Percentiles rank a stretch among this genome's conserved stretches.
These are phyloP conservation scores for Amorphotheca resinae DNA, from an alignment of 495 filamentous ascomycete species.

Conservation along the genomic window DNA sequence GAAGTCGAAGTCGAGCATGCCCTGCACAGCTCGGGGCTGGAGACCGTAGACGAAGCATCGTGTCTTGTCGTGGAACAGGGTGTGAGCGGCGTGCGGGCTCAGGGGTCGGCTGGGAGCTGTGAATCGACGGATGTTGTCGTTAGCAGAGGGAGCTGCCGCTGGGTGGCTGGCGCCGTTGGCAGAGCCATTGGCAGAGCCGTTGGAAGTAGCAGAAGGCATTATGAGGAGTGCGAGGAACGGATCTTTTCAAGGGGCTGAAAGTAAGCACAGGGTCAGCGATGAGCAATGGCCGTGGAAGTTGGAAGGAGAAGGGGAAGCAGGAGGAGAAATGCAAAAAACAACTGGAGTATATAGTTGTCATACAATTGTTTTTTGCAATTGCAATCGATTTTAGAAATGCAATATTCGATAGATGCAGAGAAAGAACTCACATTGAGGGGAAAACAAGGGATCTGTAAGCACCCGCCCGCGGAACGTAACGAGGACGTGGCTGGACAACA, in stretches of 20 bases:
- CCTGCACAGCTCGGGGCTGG: conserved; percentile 95
- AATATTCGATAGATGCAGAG: too few relatives aligned
- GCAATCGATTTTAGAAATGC: too few relatives aligned
- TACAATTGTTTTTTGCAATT: too few relatives aligned
- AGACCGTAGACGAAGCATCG: conserved; percentile 99
- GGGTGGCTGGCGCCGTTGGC: conserved; percentile 19
- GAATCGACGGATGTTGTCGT: conserved; percentile 98
- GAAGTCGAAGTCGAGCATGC: conserved; percentile 99
- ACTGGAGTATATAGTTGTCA: too few relatives aligned
- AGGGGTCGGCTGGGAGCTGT: conserved; percentile 81
- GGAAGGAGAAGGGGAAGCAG: background rate
- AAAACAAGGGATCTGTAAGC: too few relatives aligned
- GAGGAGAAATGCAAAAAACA: too few relatives aligned
- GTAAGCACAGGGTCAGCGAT: background rate
- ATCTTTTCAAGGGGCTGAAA: background rate
- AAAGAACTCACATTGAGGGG: too few relatives aligned
- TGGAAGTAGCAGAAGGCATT: conserved; percentile 33
- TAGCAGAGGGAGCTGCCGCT: conserved; percentile 49
- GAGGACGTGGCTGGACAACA: too few relatives aligned
- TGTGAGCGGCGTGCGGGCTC: conserved; percentile 71
- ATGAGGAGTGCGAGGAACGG: conserved; percentile 21
- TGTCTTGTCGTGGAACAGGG: conserved; percentile 97
- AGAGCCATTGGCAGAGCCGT: conserved; percentile 26
- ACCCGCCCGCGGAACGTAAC: too few relatives aligned
- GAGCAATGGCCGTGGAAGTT: background rate